A percentile compares a stretch with the other conserved stretches of the same genome.
phyloP scores from a whole-genome alignment of 2,329 filamentous ascomycete species.

The Fusarium sambucinum region DNA sequence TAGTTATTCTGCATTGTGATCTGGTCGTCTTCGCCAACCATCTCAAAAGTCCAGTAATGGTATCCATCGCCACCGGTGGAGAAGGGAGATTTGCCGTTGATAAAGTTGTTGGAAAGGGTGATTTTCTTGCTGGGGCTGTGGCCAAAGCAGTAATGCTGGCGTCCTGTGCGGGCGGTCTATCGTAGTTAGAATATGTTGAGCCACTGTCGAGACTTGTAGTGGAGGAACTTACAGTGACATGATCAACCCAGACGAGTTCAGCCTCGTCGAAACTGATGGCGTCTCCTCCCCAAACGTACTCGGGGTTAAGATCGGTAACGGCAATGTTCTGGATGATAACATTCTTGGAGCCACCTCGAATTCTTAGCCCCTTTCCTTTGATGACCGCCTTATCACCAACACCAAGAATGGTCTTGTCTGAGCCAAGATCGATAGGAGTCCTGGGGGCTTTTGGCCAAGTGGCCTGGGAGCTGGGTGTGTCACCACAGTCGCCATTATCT shows the following conservation, averaged over 20 bases:
- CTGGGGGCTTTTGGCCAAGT: background rate
- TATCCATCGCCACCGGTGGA: conserved; percentile 65
- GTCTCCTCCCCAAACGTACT: conserved; percentile 6
- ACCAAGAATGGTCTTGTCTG: background rate
- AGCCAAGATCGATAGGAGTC: conserved; percentile 1
- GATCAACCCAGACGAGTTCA: conserved; percentile 17
- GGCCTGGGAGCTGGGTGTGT: background rate
- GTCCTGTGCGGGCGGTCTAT: background rate
- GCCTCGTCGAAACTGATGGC: background rate
- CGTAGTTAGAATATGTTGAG: background rate
- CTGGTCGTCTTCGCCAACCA: conserved; percentile 61
- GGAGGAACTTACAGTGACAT: background rate
- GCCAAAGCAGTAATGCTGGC: conserved; percentile 13
- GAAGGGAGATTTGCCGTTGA: conserved; percentile 6
- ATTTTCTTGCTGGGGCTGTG: conserved; percentile 5
- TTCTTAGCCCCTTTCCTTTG: conserved; percentile 1
- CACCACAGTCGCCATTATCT: background rate
- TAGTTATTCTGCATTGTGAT: conserved; percentile 71
- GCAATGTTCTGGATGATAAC: conserved; percentile 2
- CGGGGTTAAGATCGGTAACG: background rate
- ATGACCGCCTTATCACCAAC: background rate
- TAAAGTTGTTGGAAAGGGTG: conserved; percentile 11
- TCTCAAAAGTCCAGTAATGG: conserved; percentile 70
- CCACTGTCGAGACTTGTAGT: too few species aligned
- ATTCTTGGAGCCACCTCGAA: background rate